Evolutionary conservation across 805 yeast species (phyloP), one percentile per base, ranked within the genome.

Genomic region (Candida krabiensis): DNA sequence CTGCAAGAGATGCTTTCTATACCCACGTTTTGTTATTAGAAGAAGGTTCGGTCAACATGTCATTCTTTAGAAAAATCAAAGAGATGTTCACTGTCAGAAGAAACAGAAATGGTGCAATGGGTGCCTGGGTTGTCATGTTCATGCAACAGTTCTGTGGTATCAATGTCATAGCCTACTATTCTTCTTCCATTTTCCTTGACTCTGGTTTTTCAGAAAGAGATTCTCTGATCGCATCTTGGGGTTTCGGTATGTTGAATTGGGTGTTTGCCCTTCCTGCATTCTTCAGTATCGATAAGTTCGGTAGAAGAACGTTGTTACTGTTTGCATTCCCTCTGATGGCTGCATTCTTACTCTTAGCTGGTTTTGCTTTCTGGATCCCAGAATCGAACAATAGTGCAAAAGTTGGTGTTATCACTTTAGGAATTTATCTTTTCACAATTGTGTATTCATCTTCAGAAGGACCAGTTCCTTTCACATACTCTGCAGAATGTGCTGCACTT

Each of bases 361-460:
- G 86, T 17, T 79, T 83, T 49, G 82, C 88, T 0, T 85, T 86
- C 67, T 81, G 81, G 73, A 81, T 85, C 43, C 71, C 75, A 23
- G 70, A 69, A 1, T 42, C 38, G 7, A 50, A 57, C 9, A 55
- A 54, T 19, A 60, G 75, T 6, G 81, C 80, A 5, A 73, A 85
- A 54, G 62, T 83, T 42, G 96, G 80, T 7, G 71, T 83, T 34
- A 79, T 86, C 39, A 70, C 83, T 4, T 63, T 79, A 45, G 95
- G 93, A 50, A 80, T 87, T 42, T 87, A 87, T 58, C 56, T 87
- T 19, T 86, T 75, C 63, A 69, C 87, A 0, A 73, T 79, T 30
- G 81, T 83, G 40, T 87, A 87, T 64, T 85, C 95, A 0, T 78
- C 85, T 3, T 91, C 95, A 38, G 87, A 84, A 60, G 96, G 96